Percentiles rank a stretch among this genome's conserved stretches.
phyloP scores from a whole-genome alignment of 2,329 filamentous ascomycete genomes.

The Boeremia lycopersici region DNA sequence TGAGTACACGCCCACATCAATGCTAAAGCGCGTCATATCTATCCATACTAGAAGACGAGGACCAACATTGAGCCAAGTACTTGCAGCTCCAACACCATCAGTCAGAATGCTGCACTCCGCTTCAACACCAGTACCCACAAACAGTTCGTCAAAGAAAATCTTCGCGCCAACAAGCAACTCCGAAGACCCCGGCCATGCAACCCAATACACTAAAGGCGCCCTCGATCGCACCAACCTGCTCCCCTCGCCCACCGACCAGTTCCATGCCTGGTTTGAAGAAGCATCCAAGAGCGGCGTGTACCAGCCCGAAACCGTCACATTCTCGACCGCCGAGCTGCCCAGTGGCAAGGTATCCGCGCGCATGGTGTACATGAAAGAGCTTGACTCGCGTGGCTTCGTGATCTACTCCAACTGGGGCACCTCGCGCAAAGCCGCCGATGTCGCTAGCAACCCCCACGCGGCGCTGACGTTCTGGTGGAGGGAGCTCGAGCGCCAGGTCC shows the following conservation, averaged over 20 bases:
- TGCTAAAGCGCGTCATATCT: neutral
- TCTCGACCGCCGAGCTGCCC: constrained; percentile 84
- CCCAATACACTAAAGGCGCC: constrained; percentile 73
- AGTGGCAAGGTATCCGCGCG: constrained; percentile 84
- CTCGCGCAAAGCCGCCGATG: constrained; percentile 69
- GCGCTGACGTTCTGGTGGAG: constrained; percentile 92
- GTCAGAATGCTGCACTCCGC: constrained; percentile 34
- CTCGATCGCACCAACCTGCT: constrained; percentile 68
- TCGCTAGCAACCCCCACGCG: constrained; percentile 76
- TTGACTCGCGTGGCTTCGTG: constrained; percentile 82
- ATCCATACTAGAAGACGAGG: neutral
- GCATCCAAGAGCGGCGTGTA: constrained; percentile 67
- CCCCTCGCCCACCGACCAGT: constrained; percentile 76
- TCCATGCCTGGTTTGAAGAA: constrained; percentile 85
- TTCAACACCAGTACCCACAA: constrained; percentile 10
- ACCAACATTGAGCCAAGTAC: neutral
- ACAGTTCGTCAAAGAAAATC: constrained; percentile 47
- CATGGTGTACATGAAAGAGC: constrained; percentile 93
- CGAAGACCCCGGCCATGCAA: constrained; percentile 67
- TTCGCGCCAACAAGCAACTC: constrained; percentile 66
- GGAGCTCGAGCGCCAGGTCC: constrained; percentile 82
- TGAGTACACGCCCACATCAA: neutral
- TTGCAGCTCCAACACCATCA: neutral
- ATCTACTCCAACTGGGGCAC: constrained; percentile 93
- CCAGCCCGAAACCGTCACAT: constrained; percentile 85